Evolutionary conservation across 2,329 filamentous ascomycete species (phyloP).

Genomic region (Massarina eburnea): DNA sequence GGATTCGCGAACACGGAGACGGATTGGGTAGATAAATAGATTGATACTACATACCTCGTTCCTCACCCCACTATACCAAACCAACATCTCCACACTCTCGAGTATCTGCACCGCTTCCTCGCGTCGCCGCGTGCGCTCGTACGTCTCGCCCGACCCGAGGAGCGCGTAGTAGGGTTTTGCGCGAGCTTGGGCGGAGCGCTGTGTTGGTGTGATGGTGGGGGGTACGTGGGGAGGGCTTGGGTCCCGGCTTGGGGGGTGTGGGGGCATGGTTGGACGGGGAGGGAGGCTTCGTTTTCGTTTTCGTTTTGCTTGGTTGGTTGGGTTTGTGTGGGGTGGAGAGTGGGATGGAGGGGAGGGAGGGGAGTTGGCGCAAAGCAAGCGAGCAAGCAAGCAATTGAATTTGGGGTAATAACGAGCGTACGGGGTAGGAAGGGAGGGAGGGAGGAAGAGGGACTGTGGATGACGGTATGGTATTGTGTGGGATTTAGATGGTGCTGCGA

Average conservation of each 20-base stretch:
- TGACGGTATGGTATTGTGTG: too few relatives aligned
- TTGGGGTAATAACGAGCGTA: neutral
- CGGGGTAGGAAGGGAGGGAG: neutral
- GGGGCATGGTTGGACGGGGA: too few relatives aligned
- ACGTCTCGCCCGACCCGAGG: constrained; percentile 20
- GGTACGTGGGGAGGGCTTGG: neutral
- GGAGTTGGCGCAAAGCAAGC: too few relatives aligned
- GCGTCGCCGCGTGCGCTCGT: constrained; percentile 28
- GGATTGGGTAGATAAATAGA: too few relatives aligned
- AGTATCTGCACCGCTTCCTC: constrained; percentile 36
- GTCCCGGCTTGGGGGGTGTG: neutral
- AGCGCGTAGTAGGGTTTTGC: constrained; percentile 14
- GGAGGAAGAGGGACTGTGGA: too few relatives aligned
- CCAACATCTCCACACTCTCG: constrained; percentile 40
- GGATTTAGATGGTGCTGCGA: too few relatives aligned
- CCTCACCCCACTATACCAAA: constrained; percentile 34
- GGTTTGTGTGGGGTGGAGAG: neutral
- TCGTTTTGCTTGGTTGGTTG: constrained; percentile 5
- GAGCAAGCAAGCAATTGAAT: too few relatives aligned
- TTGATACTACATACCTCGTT: constrained; percentile 33
- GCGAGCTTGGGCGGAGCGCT: constrained; percentile 32
- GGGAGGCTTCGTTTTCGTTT: too few relatives aligned
- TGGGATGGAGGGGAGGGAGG: neutral
- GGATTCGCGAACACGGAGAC: too few relatives aligned
- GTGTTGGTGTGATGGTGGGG: constrained; percentile 19